phyloP scores from a whole-genome alignment of 2,329 filamentous ascomycete species.

The Pseudogymnoascus sp. region DNA sequence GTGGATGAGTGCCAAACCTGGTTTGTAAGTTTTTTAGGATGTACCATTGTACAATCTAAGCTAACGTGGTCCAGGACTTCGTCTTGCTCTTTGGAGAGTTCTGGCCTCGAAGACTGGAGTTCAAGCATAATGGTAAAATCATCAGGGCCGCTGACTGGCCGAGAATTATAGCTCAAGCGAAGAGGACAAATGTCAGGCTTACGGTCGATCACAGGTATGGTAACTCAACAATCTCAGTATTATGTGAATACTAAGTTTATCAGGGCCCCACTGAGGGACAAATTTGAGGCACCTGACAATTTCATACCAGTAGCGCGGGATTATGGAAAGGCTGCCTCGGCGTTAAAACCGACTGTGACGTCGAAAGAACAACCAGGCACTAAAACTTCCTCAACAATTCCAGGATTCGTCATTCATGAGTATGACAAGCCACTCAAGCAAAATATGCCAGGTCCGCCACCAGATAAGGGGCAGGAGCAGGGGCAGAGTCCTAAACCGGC shows the following conservation, averaged over 20 bases:
- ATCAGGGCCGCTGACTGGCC: slow-evolving; percentile 25
- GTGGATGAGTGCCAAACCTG: slow-evolving; percentile 37
- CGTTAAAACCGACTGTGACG: background rate
- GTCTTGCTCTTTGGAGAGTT: slow-evolving; percentile 37
- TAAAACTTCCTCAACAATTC: background rate
- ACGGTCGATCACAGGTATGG: slow-evolving; percentile 17
- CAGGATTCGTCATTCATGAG: background rate
- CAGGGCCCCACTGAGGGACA: background rate
- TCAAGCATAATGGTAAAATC: slow-evolving; percentile 29
- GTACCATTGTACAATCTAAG: background rate
- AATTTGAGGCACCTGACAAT: slow-evolving; percentile 10
- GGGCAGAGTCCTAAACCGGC: background rate
- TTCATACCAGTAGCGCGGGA: background rate
- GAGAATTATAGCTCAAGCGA: slow-evolving; percentile 18
- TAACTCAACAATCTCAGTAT: slow-evolving; percentile 5
- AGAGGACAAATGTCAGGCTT: slow-evolving; percentile 16
- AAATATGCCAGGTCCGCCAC: background rate
- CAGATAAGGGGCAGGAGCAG: background rate
- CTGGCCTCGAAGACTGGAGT: slow-evolving; percentile 35
- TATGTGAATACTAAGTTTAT: background rate
- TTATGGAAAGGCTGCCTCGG: background rate
- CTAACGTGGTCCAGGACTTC: slow-evolving; percentile 27
- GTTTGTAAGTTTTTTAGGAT: slow-evolving; percentile 33
- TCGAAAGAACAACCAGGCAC: background rate
- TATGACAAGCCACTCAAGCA: background rate